Evolutionary conservation across 345 rosid species (phyloP).

Genomic region (Diplotaxis tenuifolia): DNA sequence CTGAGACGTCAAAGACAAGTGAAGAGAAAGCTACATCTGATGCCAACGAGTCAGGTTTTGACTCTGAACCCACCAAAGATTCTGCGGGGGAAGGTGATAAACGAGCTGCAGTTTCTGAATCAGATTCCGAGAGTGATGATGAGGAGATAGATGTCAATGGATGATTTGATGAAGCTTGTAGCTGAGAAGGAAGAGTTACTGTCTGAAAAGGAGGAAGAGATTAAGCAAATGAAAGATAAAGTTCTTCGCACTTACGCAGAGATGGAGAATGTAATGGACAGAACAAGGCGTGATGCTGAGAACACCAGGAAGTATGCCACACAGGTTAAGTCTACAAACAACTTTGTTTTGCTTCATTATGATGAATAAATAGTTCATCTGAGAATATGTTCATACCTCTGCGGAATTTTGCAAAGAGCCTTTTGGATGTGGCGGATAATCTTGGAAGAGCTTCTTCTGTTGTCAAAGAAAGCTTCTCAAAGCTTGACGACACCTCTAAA

Average conservation of each 20-base stretch:
- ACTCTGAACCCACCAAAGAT: constrained; percentile 42
- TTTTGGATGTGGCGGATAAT: constrained; percentile 91
- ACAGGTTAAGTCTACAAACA: constrained; percentile 50
- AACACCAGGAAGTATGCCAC: constrained; percentile 82
- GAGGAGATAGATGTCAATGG: constrained; percentile 54
- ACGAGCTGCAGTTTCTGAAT: constrained; percentile 57
- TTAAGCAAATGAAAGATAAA: constrained; percentile 70
- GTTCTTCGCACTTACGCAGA: constrained; percentile 78
- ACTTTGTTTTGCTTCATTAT: background rate
- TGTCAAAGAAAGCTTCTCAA: constrained; percentile 71
- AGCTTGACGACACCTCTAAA: constrained; percentile 61
- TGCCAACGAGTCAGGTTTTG: constrained; percentile 52
- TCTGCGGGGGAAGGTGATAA: constrained; percentile 42
- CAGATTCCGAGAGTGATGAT: constrained; percentile 62
- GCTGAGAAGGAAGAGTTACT: constrained; percentile 76
- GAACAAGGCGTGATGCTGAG: constrained; percentile 89
- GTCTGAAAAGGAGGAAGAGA: constrained; percentile 55
- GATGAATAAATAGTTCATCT: background rate
- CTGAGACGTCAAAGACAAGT: constrained; percentile 35
- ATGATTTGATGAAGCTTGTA: constrained; percentile 69
- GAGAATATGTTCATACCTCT: background rate
- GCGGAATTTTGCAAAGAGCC: constrained; percentile 80
- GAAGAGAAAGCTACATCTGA: constrained; percentile 49
- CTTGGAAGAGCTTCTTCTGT: constrained; percentile 89
- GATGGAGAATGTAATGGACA: constrained; percentile 90